Evolutionary conservation across 306 rosid species (phyloP), one percentile per base, ranked within the genome.

Genomic region (Geum urbanum): DNA sequence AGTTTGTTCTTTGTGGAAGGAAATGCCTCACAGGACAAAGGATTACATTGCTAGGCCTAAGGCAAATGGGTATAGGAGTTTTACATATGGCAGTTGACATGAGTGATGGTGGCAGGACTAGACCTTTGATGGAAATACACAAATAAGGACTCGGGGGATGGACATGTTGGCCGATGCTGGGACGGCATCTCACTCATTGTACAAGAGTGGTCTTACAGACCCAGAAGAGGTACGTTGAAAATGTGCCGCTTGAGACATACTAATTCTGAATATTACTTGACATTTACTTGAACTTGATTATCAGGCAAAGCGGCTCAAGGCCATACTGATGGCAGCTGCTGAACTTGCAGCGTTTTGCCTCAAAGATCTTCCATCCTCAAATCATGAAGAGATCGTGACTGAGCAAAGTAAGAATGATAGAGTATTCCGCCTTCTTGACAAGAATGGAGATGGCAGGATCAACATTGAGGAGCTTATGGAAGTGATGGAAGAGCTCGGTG

Each of bases 401-500:
- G 86, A 85, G 74, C 91, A 82, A 67, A 80, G 84, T 44, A 89
- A 80, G 72, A 78, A 80, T 40, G 82, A 89, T 83, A 81, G 85
- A 63, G 92, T 84, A 24, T 94, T 94, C 80, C 66, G 77, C 72
- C 97, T 94, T 83, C 90, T 94, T 45, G 97, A 91, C 86, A 88
- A 91, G 81, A 94, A 94, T 37, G 97, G 96, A 67, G 99, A 94
- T 64, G 95, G 97, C 37, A 87, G 86, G 78, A 88, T 94, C 79
- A 91, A 96, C 86, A 84, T 91, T 19, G 95, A 87, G 79, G 97
- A 94, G 71, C 96, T 91, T 56, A 86, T 74, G 63, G 95, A 94
- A 79, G 96, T 91, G 57, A 94, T 94, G 86, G 97, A 94, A 78
- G 95, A 94, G 81, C 97, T 91, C 66, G 99, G 96, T 41, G 92